Percentiles rank a stretch among this genome's conserved stretches.
These are phyloP conservation scores for Didymella sp. DNA, from an alignment of 2,329 filamentous ascomycete genomes.

Conservation along the genomic window DNA sequence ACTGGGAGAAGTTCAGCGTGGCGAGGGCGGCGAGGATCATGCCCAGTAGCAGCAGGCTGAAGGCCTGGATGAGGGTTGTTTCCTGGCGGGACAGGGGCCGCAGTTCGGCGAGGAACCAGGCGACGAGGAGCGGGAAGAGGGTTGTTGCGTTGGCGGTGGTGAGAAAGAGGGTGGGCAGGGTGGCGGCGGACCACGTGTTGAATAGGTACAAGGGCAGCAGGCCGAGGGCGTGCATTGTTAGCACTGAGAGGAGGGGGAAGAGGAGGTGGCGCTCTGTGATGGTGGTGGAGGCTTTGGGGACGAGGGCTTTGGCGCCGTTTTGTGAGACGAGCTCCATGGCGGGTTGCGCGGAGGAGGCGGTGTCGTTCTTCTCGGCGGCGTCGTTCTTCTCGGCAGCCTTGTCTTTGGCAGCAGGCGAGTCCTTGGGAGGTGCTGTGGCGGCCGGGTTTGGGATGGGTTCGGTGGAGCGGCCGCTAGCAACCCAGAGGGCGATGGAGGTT, in stretches of 20 bases:
- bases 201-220: constrained; percentile 85
- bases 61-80: constrained; percentile 81
- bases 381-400: constrained; percentile 55
- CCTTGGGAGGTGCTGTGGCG: constrained; percentile 26
- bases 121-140: constrained; percentile 41
- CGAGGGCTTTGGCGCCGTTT: constrained; percentile 45
- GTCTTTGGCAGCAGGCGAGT: constrained; percentile 53
- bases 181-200: constrained; percentile 70
- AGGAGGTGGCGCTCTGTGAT: constrained; percentile 70
- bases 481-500: constrained; percentile 93
- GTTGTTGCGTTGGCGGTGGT: constrained; percentile 45
- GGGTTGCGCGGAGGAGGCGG: constrained; percentile 45
- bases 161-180: constrained; percentile 37
- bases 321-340: constrained; percentile 42
- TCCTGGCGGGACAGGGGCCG: constrained; percentile 69
- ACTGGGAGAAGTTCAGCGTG: constrained; percentile 93
- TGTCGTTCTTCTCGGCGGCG: constrained; percentile 42
- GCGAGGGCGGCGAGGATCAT: constrained; percentile 92
- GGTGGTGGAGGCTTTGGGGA: constrained; percentile 49
- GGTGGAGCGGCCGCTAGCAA: constrained; percentile 71
- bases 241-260: constrained; percentile 75
- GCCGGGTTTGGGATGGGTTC: constrained; percentile 34
- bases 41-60: constrained; percentile 90
- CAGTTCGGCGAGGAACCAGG: constrained; percentile 45
- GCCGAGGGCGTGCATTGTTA: constrained; percentile 76